Evolutionary conservation across 306 rosid genomes (phyloP), one percentile per base, ranked within the genome.

Genomic region (Abrus precatorius): DNA sequence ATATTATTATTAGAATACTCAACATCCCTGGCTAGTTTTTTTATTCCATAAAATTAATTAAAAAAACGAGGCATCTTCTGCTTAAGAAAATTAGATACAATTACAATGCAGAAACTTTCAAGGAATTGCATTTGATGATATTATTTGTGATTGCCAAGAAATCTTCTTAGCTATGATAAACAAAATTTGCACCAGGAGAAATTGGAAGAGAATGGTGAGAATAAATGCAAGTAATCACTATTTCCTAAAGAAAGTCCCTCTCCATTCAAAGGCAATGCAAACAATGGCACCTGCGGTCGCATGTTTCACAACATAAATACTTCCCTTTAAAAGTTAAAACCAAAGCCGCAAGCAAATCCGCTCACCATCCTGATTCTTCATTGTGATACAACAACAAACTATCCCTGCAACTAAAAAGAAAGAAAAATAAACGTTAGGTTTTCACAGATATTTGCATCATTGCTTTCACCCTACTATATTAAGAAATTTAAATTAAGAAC

Each of bases 61-160:
- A 9, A 30, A 48, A 74, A 29, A 5, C 5, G 36, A 28, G 57
- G 57, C 13, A 59, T 43, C 43, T 8, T 30, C 69, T 59, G 79
- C 79, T 28, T 57, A 7, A 74, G 45, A 59, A 74, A 1, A 57
- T 40, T 36, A 41, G 41, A 53, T 61, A 61, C 44, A 33, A 11
- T 32, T 50, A 49, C 63, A 50, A 72, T 36, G 13, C 69, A 50
- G 38, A 6, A 50, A 63, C 64, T 36, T 27, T 2, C 34, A 10
- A 80, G 27, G 34, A 56, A 27, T 20, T 20, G 27, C 54, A 59
- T 47, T 61, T 69, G 60, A 56, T 11, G 50, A 52, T 50, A 44
- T 49, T 44, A 56, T 4, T 48, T 62, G 82, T 69, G 40, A 66
- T 53, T 40, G 83, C 28, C 59, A 41, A 56, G 0, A 84, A 67